Base-by-base conservation (phyloP, 257 asterid genomes). In the Salvia miltiorrhiza region DNA sequence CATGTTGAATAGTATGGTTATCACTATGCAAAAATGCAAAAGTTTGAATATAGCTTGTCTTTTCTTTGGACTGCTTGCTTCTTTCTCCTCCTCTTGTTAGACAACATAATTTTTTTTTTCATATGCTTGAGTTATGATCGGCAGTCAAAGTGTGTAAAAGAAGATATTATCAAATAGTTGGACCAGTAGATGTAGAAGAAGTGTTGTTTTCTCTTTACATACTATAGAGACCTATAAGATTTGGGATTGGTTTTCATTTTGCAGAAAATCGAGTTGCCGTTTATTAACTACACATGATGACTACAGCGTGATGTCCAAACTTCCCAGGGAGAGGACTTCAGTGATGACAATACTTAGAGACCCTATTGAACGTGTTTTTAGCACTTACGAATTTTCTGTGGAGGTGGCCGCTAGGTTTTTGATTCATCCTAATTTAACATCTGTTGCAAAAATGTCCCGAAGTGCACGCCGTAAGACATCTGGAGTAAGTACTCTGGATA, bases 331-430 rank as follows among this genome's bases (percentile, higher is more conserved):
- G 77, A 85, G 72, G 85, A 84, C 92, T 21, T 94, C 99, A 26
- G 92, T 88, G 71, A 86, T 91, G 82, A 94, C 99, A 49, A 89
- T 94, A 77, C 86, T 94, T 65, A 87, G 99, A 81, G 84, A 89
- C 71, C 99, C 99, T 50, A 63, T 94, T 76, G 97, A 94, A 56
- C 96, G 97, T 76, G 95, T 94, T 73, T 87, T 94, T 73, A 94
- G 99, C 80, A 71, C 95, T 39, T 94, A 89, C 28, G 99, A 94
- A 78, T 94, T 94, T 81, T 91, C 99, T n/a, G 79, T 94, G 67
- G 97, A 94, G 88, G 97, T 94, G 70, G 97, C 97, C 33, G 89
- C 99, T 54, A 88, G 97, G 86, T 94, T 94, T 74, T 73, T 94
- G 84, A 79, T 87, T 74, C 96, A 89, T 81, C 94, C 97, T 67